phyloP scores from a whole-genome alignment of 371 early-diverging fungal genomes.

The Parasitella parasitica region DNA sequence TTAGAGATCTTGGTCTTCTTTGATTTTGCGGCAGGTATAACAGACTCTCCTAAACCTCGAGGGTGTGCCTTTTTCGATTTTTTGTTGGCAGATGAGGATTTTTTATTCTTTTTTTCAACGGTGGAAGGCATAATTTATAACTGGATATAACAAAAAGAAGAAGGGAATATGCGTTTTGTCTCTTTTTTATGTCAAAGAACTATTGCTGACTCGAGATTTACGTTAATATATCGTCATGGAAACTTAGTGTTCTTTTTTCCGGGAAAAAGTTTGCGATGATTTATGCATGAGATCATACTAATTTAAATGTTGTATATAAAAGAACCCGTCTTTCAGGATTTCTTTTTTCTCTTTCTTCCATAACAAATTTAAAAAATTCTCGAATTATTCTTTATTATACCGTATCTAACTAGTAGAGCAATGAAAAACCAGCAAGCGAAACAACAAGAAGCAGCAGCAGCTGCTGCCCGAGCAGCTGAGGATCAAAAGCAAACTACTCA shows the following conservation, averaged over 20 bases:
- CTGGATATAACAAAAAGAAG: background rate
- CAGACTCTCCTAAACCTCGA: background rate
- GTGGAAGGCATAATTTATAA: background rate
- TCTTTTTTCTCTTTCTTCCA: background rate
- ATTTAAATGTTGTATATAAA: background rate
- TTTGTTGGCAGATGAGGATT: background rate
- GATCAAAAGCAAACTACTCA: background rate
- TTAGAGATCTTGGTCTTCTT: background rate
- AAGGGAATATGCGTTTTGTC: background rate
- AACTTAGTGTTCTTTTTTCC: background rate
- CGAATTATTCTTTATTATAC: slow-evolving; percentile 23
- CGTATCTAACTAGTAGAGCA: slow-evolving; percentile 19
- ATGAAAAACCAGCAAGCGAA: slow-evolving; percentile 20
- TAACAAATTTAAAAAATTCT: slow-evolving; percentile 7
- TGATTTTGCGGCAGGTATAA: background rate
- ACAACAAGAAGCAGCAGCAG: slow-evolving; percentile 7
- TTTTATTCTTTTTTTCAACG: background rate
- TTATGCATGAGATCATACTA: slow-evolving; percentile 16
- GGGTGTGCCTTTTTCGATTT: background rate
- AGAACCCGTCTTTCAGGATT: background rate
- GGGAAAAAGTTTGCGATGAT: slow-evolving; percentile 3
- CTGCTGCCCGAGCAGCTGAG: slow-evolving; percentile 2
- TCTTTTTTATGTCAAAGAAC: background rate
- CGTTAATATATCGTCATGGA: slow-evolving; percentile 1
- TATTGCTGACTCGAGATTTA: background rate